Percentiles rank a stretch among this genome's conserved stretches.
Conservation (phyloP, 192 early-diverging fungal genomes). For the Mortierella alpina region DNA sequence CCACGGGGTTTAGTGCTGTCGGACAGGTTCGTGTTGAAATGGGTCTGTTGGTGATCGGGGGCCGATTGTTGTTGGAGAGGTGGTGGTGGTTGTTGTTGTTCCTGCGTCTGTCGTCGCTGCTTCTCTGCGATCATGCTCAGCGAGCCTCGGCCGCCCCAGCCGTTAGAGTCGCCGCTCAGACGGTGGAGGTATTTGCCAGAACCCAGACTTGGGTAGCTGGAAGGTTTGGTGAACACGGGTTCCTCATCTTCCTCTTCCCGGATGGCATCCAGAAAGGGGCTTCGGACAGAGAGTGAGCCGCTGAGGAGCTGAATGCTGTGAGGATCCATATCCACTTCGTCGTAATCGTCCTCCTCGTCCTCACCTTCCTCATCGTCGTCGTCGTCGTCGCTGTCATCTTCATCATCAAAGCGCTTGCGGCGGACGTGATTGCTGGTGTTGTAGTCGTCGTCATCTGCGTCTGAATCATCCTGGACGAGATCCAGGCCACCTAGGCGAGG, state of each 20-base stretch:
- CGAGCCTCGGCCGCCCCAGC: slow-evolving; percentile 14
- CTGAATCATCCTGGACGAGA: slow-evolving; percentile 36
- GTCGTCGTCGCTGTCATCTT: slow-evolving; percentile 5
- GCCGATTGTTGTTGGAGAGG: slow-evolving; percentile 7
- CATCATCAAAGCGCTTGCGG: slow-evolving; percentile 2
- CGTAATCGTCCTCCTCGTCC: slow-evolving; percentile 33
- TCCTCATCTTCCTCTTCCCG: slow-evolving; percentile 54
- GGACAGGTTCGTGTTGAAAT: slow-evolving; percentile 29
- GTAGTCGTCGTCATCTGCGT: slow-evolving; percentile 32
- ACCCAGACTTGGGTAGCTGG: slow-evolving; percentile 44
- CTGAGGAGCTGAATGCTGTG: slow-evolving; percentile 48
- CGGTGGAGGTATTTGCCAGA: slow-evolving; percentile 24
- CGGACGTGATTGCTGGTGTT: slow-evolving; percentile 4
- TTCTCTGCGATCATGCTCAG: slow-evolving; percentile 10
- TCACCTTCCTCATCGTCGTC: slow-evolving; percentile 5
- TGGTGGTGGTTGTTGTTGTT: slow-evolving; percentile 19
- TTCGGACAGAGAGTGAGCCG: slow-evolving; percentile 42
- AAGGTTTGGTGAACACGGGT: slow-evolving; percentile 44
- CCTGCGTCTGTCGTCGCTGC: background rate
- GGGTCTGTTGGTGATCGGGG: slow-evolving; percentile 24
- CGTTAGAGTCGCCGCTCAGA: slow-evolving; percentile 8
- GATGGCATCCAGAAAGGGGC: slow-evolving; percentile 46
- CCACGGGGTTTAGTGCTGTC: slow-evolving; percentile 44
- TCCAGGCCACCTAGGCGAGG: slow-evolving; percentile 13
- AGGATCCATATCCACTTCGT: slow-evolving; percentile 46